phyloP scores from a whole-genome alignment of 1,284 basidiomycete genomes.

The Leccinum discolor region DNA sequence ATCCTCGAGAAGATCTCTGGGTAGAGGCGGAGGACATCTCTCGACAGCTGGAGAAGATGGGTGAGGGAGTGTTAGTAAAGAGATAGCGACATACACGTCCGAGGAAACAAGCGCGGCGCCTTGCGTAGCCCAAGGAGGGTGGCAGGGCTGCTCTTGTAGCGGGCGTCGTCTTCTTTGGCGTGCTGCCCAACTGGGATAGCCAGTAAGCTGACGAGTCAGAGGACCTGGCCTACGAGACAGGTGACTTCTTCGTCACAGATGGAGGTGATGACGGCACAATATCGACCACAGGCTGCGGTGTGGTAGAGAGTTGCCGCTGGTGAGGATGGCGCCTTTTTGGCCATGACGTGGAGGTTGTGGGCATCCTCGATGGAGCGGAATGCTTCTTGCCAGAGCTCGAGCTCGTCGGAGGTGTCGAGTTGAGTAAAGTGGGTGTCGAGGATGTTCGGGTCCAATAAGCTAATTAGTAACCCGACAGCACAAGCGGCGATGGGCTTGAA shows the following conservation, averaged over 20 bases:
- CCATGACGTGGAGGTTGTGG: constrained; percentile 92
- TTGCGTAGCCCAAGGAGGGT: no score
- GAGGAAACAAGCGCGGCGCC: constrained; percentile 80
- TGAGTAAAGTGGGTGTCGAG: constrained; percentile 98
- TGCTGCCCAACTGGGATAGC: constrained; percentile 89
- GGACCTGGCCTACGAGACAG: constrained; percentile 88
- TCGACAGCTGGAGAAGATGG: constrained; percentile 60
- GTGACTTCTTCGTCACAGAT: constrained; percentile 80
- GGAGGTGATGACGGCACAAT: constrained; percentile 68
- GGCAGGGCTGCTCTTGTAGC: constrained; percentile 68
- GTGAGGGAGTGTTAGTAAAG: neutral
- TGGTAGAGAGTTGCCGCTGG: constrained; percentile 97
- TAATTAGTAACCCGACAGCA: constrained; percentile 52
- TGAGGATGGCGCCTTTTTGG: constrained; percentile 94
- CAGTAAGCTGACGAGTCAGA: constrained; percentile 79
- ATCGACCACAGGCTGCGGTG: constrained; percentile 92
- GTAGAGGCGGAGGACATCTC: constrained; percentile 86
- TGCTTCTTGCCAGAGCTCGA: constrained; percentile 99
- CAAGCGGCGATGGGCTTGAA: no score
- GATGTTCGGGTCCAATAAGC: constrained; percentile 95
- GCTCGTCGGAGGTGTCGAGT: constrained; percentile 96
- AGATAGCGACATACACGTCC: constrained; percentile 66
- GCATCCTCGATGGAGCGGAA: constrained; percentile 99
- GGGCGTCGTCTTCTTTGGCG: constrained; percentile 71
- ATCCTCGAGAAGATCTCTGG: constrained; percentile 28